Conservation (phyloP, 768 basidiomycete genomes). For the Cubamyces sp. region DNA sequence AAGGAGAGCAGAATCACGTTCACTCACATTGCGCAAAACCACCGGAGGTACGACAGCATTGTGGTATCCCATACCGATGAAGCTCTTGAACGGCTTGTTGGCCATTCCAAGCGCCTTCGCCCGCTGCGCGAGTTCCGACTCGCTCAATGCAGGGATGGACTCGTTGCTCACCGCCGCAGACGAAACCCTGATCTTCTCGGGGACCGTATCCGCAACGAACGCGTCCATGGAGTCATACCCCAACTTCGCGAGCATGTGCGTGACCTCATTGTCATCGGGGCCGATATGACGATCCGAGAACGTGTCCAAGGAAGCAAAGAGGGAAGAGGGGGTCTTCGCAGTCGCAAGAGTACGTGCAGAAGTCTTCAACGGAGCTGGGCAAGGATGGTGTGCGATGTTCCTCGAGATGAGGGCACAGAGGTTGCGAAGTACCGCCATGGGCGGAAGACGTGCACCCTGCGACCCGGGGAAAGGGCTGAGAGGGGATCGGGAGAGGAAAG, state of each 20-base stretch:
- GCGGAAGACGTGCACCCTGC: slow-evolving; percentile 19
- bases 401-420: slow-evolving; percentile 23
- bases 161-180: slow-evolving; percentile 61
- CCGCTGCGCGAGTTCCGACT: slow-evolving; percentile 77
- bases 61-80: slow-evolving; percentile 99
- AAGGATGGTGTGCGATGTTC: slow-evolving; percentile 26
- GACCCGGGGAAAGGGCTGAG: slow-evolving; percentile 16
- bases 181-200: slow-evolving; percentile 75
- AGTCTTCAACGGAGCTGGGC: slow-evolving; percentile 21
- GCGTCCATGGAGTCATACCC: slow-evolving; percentile 89
- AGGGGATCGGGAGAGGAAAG: slow-evolving; percentile 12
- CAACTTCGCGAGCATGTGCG: slow-evolving; percentile 79
- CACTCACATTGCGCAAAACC: slow-evolving; percentile 81
- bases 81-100: slow-evolving; percentile 87
- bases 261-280: slow-evolving; percentile 80
- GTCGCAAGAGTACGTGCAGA: slow-evolving; percentile 56
- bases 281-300: slow-evolving; percentile 93
- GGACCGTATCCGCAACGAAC: slow-evolving; percentile 85
- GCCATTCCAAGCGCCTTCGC: slow-evolving; percentile 76
- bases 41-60: slow-evolving; percentile 95
- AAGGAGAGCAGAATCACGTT: no score
- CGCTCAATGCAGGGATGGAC: slow-evolving; percentile 77
- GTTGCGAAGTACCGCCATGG: slow-evolving; percentile 29
- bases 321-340: slow-evolving; percentile 57
- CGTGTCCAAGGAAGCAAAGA: slow-evolving; percentile 87